Base-by-base conservation (phyloP, 1,284 basidiomycete species). In the Xanthoconium separans region DNA sequence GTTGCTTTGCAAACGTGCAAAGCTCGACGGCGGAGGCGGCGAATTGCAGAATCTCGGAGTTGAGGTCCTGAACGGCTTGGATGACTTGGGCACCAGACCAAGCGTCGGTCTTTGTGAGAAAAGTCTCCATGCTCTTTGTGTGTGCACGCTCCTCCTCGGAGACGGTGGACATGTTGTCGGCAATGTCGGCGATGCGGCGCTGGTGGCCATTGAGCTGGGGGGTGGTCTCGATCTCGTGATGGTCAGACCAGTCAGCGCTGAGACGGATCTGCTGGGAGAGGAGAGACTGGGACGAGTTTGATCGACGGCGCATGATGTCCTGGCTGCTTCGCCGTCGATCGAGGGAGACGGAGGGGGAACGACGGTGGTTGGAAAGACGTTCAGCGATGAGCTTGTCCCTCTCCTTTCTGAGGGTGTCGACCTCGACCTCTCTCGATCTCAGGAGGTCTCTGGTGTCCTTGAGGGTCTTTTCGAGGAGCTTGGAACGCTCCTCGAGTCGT, bases 71-170 rank as follows among this genome's bases (percentile, higher is more conserved):
- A n/a, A 90, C 81, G 7, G 85, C 82, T 64, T 89, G 86, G 51
- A 89, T 78, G 65, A 89, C 78, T 63, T 89, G 86, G 2, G 84
- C 83, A 20, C 87, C 87, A 3, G 86, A 87, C 85, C 84, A 88
- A 40, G 75, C 76, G 69, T 89, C 87, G 29, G 80, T 83, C 60
- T 87, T 83, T 15, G 85, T 87, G 68, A 89, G 76, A 70, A 84
- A 89, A 22, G 77, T 73, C 63, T 89, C 87, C 55, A 76, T 71
- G 61, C 79, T 80, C 53, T 79, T 80, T 30, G 75, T 61, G 36
- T 81, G 80, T 27, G 66, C 69, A 4, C 70, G 75, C 43, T 79
- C 78, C 64, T 82, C 80, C 30, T 78, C 75, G 1, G 70, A 66
- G 37, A 64, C 69, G 63, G 70, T 71, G 47, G 64, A 69, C 47